Evolutionary conservation across 2,329 filamentous ascomycete genomes (phyloP).

Genomic region (Microcyclospora pomicola): DNA sequence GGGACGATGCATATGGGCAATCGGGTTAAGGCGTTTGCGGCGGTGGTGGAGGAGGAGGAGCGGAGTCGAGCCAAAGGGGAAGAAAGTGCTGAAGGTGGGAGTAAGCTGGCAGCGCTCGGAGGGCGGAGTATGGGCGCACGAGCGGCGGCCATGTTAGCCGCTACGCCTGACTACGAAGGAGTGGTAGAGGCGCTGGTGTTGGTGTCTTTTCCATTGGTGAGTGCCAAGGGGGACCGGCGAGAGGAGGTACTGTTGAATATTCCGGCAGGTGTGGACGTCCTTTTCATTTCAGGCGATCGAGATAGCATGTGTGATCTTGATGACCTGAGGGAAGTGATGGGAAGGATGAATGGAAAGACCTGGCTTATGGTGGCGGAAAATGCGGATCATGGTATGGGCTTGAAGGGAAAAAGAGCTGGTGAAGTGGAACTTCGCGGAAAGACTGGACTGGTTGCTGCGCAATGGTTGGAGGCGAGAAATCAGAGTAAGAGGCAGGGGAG

Average conservation of each 20-base stretch:
- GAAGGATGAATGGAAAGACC: conserved; percentile 25
- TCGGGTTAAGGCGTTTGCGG: conserved; percentile 25
- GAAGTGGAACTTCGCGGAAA: conserved; percentile 19
- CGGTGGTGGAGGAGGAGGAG: conserved; percentile 18
- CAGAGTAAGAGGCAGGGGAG: conserved; percentile 5
- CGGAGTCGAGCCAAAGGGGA: too few relatives aligned
- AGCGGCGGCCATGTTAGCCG: conserved; percentile 27
- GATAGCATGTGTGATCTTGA: conserved; percentile 24
- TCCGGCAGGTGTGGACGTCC: conserved; percentile 16
- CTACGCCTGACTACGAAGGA: conserved; percentile 8
- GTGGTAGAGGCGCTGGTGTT: conserved; percentile 20
- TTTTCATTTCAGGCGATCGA: conserved; percentile 27
- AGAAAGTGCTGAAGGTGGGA: not conserved
- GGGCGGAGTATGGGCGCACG: conserved; percentile 33
- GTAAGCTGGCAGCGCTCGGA: conserved; percentile 17
- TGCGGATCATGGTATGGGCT: conserved; percentile 31
- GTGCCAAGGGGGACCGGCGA: conserved; percentile 20
- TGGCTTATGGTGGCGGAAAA: conserved; percentile 25
- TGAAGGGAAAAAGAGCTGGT: conserved; percentile 20
- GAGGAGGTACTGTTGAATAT: conserved; percentile 28
- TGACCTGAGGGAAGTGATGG: conserved; percentile 18
- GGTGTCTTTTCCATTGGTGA: conserved; percentile 29
- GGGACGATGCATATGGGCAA: conserved; percentile 29
- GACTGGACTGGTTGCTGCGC: conserved; percentile 22
- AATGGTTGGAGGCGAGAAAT: conserved; percentile 19